Evolutionary conservation across 495 filamentous ascomycete genomes (phyloP), one percentile per base, ranked within the genome.

Genomic region (Aspergillus biplanus): DNA sequence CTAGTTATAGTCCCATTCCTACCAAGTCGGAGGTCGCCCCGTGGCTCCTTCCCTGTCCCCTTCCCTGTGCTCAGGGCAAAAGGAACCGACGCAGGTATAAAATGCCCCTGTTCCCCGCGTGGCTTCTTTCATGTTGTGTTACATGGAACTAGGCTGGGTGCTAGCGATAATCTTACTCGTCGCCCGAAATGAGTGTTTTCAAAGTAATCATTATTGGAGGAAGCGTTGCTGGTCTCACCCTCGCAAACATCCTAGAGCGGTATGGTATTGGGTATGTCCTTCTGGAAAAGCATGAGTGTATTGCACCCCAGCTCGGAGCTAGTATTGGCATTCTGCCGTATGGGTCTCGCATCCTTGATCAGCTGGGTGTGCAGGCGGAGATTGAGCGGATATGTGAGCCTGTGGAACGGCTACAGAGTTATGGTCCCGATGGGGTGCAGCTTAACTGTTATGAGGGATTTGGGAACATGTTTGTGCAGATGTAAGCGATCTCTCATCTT

Each of bases 121-220:
- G 21, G 21, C 21, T 27, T 27, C 2, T 2, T 2, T 27, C 2
- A 27, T 2, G 21, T 27, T 27, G 21, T 27, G 2, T 2, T 27
- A 27, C 21, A n/a, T n/a, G n/a, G n/a, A n/a, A n/a, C n/a, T n/a
- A n/a, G n/a, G n/a, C n/a, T n/a, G n/a, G n/a, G n/a, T n/a, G n/a
- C n/a, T n/a, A n/a, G n/a, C n/a, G n/a, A n/a, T n/a, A n/a, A n/a
- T n/a, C n/a, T n/a, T n/a, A n/a, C n/a, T n/a, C n/a, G n/a, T n/a
- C n/a, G n/a, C n/a, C 39, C 39, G n/a, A 44, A 44, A 62, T 62
- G 50, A 33, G 33, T 15, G 31, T 33, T 12, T 80, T 85, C 70
- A 78, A 74, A 47, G 82, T 82, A 44, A 69, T 88, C 35, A 79
- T 87, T 39, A 78, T 82, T 11, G 85, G 84, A 49, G 84, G 81